Evolutionary conservation across 768 basidiomycete genomes (phyloP).

Genomic region (Tricholoma bakamatsutake): DNA sequence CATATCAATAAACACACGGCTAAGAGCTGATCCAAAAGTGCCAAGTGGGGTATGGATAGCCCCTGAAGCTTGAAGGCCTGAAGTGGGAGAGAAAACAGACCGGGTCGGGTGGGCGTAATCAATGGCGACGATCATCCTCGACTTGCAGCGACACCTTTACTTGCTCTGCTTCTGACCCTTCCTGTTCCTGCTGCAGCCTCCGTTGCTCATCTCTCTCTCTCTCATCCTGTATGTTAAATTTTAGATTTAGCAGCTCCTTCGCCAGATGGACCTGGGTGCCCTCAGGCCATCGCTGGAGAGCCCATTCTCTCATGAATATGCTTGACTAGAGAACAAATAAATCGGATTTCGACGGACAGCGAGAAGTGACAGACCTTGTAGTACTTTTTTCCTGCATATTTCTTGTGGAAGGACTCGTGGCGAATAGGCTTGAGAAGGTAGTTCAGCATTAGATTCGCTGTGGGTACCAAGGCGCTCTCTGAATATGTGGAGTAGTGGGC

Average conservation of each 20-base stretch:
- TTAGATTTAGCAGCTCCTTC: conserved; percentile 49
- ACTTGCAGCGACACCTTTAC: conserved; percentile 7
- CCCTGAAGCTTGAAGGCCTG: conserved; percentile 2
- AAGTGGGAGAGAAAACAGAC: background rate
- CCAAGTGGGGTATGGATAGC: background rate
- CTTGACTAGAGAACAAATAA: conserved; percentile 48
- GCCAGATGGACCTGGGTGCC: conserved; percentile 47
- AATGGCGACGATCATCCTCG: conserved; percentile 5
- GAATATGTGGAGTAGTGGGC: conserved; percentile 85
- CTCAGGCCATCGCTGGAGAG: conserved; percentile 63
- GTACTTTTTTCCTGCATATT: conserved; percentile 82
- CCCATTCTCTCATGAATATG: conserved; percentile 75
- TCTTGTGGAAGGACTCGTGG: conserved; percentile 80
- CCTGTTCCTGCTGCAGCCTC: conserved; percentile 5
- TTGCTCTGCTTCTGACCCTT: conserved; percentile 7
- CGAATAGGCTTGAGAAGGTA: conserved; percentile 70
- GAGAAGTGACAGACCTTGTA: conserved; percentile 54
- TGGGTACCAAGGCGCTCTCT: conserved; percentile 72
- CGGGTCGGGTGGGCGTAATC: conserved; percentile 5
- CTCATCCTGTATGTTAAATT: conserved; percentile 38
- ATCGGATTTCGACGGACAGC: background rate
- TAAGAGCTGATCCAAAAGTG: background rate
- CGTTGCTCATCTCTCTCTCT: conserved; percentile 11
- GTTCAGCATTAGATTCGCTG: conserved; percentile 83
- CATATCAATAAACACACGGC: background rate